Base-by-base conservation (phyloP, 2,329 filamentous ascomycete species). In the Chaetomiaceae sp. region DNA sequence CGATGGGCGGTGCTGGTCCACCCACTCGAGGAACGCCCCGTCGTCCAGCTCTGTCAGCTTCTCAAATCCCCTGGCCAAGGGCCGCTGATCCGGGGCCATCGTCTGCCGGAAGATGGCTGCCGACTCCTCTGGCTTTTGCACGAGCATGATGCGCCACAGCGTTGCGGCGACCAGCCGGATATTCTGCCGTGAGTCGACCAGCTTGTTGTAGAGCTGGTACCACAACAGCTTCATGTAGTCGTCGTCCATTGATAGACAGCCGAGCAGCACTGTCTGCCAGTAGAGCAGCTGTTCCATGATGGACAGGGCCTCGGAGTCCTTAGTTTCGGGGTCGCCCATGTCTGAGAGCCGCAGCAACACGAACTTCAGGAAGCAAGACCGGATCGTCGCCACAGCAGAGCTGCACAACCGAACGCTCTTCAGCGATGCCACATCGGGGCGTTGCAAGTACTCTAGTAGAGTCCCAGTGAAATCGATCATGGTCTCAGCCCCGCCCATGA, bases 361-460 rank as follows among this genome's bases (percentile, higher is more conserved):
- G 5, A 95, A 81, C 56, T 87, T 84, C 20, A 96, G 78, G 42
- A 99, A 87, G 0, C 87, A 87, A 11, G 80, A 78, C 23, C 90
- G 84, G 42, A 97, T 88, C 0, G 81, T 85, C 4, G 82, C 78
- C 5, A 95, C 84, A 0, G 89, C 87, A 67, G 95, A 89, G 58
- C 82, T 90, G 66, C 94, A 99, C 0, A 99, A 81, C n/a, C 94
- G 81, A 7, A 99, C 91, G 37, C 83, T 89, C 70, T 97, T 99
- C 59, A 92, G 73, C 11, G 77, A 78, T 0, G 89, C 82, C 33
- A 99, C 77, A 14, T 96, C 89, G 0, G 91, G 87, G 9, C 88
- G 82, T 66, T 96, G 90, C 4, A 99, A 75, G 64, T 95, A 92
- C 66, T 99, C 94, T 6, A 99, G 71, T 6, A 96, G 72, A 49